Evolutionary conservation across 306 rosid genomes (phyloP), one percentile per base, ranked within the genome.

Genomic region (Sphenostylis stenocarpa): DNA sequence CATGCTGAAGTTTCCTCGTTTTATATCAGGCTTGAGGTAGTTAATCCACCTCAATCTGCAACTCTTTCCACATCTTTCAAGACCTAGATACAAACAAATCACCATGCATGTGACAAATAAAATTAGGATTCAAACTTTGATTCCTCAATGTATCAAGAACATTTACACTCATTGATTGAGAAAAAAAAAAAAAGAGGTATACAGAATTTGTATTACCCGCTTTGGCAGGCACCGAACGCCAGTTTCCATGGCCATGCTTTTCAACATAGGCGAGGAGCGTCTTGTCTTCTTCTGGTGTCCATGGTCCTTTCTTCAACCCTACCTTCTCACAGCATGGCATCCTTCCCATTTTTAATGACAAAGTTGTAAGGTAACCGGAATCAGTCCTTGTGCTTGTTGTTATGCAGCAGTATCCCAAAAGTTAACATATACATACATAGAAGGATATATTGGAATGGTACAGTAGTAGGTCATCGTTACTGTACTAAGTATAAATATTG

Each of bases 11-110:
- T 67, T 61, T 67, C 86, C 83, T 48, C 86, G 53, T 78, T 78
- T 83, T 8, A 78, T 73, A 14, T 78, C 69, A 7, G 86, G 86
- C 8, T 21, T 72, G 6, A 82, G 75, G 41, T 77, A 72, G 49
- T 77, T 82, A 34, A 79, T 82, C 85, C 86, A 83, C 48, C 86
- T 83, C 68, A 78, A 1, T 39, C 83, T n/a, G 19, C 86, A 83
- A 76, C 81, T 83, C 81, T 75, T 83, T 47, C 78, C 84, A 79
- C 81, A 74, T 74, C 84, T 79, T 58, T 53, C 19, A 26, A 83
- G 81, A 72, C 78, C 86, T 83, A 34, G 1, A 38, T 63, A 78
- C 15, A 11, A n/a, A n/a, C n/a, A n/a, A n/a, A n/a, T n/a, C 1
- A 67, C 4, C 1, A n/a, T 19, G 2, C 7, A 23, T 20, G 62